These are phyloP conservation scores for Fusarium gaditjirri DNA, from an alignment of 2,329 filamentous ascomycete genomes.

Conservation along the genomic window DNA sequence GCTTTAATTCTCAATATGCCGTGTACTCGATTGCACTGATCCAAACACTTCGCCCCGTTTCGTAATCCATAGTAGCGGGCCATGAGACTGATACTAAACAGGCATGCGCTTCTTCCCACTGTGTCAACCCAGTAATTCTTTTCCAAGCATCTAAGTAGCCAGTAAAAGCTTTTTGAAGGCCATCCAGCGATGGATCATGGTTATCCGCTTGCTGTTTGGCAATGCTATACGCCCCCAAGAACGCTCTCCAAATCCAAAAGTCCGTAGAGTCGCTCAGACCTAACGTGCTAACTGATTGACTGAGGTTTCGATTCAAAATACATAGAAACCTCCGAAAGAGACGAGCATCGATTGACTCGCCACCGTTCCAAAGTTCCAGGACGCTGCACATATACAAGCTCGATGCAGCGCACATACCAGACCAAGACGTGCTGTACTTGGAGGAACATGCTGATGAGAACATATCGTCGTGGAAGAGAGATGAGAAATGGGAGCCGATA, in stretches of 20 bases:
- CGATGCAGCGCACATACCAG: constrained; percentile 16
- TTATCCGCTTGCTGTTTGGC: background rate
- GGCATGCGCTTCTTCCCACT: constrained; percentile 12
- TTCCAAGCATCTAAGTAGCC: constrained; percentile 14
- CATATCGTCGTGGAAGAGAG: constrained; percentile 7
- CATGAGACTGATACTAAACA: constrained; percentile 13
- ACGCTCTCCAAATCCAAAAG: constrained; percentile 38
- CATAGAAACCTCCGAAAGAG: constrained; percentile 11
- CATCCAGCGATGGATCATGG: background rate
- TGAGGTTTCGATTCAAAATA: constrained; percentile 22
- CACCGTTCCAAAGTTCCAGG: constrained; percentile 22
- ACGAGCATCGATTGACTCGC: constrained; percentile 2
- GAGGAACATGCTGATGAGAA: accelerated
- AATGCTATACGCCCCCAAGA: constrained; percentile 29
- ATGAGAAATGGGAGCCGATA: constrained; percentile 31
- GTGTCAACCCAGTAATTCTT: background rate
- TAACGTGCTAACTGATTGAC: background rate
- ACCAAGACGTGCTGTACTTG: constrained; percentile 28
- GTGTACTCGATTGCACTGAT: background rate
- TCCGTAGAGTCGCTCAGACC: background rate
- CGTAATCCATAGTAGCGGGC: background rate
- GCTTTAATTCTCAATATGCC: too few species aligned
- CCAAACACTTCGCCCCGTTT: constrained; percentile 9
- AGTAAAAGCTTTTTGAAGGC: background rate
- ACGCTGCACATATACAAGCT: constrained; percentile 35